A percentile compares a stretch with the other conserved stretches of the same genome.
Conservation (phyloP, 768 basidiomycete genomes). For the Mycena kentingensis region DNA sequence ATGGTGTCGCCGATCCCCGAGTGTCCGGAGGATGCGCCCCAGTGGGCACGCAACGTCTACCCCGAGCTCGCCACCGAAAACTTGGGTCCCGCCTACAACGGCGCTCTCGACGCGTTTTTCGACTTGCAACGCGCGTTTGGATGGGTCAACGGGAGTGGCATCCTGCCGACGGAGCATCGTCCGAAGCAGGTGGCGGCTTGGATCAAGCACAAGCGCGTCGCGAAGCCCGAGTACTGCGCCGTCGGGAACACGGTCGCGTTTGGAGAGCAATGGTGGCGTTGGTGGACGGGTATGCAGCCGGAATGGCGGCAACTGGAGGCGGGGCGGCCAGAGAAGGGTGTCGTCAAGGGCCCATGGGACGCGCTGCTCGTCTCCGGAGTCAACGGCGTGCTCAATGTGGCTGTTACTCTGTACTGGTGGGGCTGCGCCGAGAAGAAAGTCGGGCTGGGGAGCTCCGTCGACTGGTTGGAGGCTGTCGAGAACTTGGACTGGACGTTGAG, state of each 20-base stretch:
- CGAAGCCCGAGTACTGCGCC: neutral
- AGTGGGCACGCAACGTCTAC: neutral
- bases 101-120: neutral
- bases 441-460: neutral
- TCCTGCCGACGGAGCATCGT: neutral
- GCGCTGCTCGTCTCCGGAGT: neutral
- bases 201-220: slow-evolving; percentile 12
- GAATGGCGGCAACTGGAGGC: slow-evolving; percentile 7
- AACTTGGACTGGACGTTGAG: neutral
- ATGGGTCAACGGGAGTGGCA: neutral
- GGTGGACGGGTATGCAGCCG: slow-evolving; percentile 16
- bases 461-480: neutral
- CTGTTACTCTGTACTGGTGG: slow-evolving; percentile 2
- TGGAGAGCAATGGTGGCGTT: neutral
- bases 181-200: neutral
- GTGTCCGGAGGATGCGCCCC: neutral
- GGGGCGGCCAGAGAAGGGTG: neutral
- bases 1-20: neutral
- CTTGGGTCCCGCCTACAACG: neutral
- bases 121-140: neutral
- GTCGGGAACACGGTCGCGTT: neutral
- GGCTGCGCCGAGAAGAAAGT: neutral
- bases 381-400: slow-evolving; percentile 1
- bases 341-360: neutral
- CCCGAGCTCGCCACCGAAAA: neutral